Base-by-base conservation (phyloP, 352 stramenopile species). In the Globisporangium paroecandrum region DNA sequence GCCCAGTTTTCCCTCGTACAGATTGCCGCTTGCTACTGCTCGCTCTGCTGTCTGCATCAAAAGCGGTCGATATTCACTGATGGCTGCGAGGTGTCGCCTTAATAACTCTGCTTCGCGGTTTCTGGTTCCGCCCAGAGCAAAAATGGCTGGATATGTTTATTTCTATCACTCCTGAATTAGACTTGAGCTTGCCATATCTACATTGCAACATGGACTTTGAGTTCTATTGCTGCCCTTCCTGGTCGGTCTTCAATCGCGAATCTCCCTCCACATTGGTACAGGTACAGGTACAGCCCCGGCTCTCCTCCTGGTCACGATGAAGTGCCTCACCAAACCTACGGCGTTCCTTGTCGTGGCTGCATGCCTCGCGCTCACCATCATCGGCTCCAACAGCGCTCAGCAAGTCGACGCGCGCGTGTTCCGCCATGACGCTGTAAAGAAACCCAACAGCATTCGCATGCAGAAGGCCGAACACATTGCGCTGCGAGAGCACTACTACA, bases 401-500 rank as follows among this genome's bases (percentile, higher is more conserved):
- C 51, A 53, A 41, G 32, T 27, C 4, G 22, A 61, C 5, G 62
- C 62, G 7, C 62, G 29, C 8, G 49, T 36, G 7, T 53, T 66
- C 6, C 62, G 62, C 32, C 49, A 43, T 18, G 49, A 61, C 15
- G 38, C 18, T n/a, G 24, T 24, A 15, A 13, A 22, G 12, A 18
- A 56, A 27, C 25, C 9, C 43, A 46, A 46, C 29, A 58, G 25
- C 12, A 18, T 13, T 36, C 24, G 15, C 36, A 15, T 18, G 38
- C 53, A 38, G 36, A 25, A n/a, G 8, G 41, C 59, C 6, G 24
- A 64, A 1, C 58, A 64, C 20, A 29, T 64, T 27, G 24, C 32
- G 13, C 4, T 56, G 25, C 41, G 58, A 4, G 59, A 65, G 25
- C 43, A 25, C 36, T 65, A 65, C 59, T 47, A 65, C 25, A 18